Evolutionary conservation across 495 filamentous ascomycete species (phyloP), one percentile per base, ranked within the genome.

Genomic region (Penicillium odoratum): DNA sequence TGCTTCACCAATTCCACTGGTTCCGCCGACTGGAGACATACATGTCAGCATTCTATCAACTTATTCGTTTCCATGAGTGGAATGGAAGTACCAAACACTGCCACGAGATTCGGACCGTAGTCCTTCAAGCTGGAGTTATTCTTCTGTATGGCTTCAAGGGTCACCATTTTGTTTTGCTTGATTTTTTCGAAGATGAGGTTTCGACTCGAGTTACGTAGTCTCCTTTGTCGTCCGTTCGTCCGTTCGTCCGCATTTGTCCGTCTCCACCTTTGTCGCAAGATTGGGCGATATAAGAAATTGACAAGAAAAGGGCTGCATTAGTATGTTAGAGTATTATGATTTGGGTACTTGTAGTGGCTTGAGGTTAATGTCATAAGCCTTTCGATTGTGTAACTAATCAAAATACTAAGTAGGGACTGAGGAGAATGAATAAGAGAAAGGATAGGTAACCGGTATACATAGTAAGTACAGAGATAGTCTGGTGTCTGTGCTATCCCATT

Each of bases 1-100:
- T n/a, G 75, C 61, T 58, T 83, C 75, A 42, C 83, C 85, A 53
- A 91, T 83, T 36, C 85, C 88, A 34, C 78, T 80, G 0, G 88
- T 90, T 26, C 75, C 88, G 47, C 88, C 86, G 15, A 85, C 84
- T 80, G 52, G 18, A 36, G 13, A 11, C 54, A 26, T 63, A 33
- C 30, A 51, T 62, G 50, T 62, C 46, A 62, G 51, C 45, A 6
- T 34, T 25, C n/a, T 56, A 55, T 56, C 16, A 40, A 40, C 3
- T 16, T 40, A 15, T 10, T 50, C 4, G 21, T 21, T 21, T 21
- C 21, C 21, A 25, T 29, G 26, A 47, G 21, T 47, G 21, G 44
- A 56, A 26, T 29, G 34, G 31, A 44, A 48, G 11, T 74, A 80
- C 78, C 78, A 57, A 85, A 85, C 7, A 83, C 69, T 25, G 76